A percentile compares a stretch with the other conserved stretches of the same genome.
Conservation (phyloP, 352 stramenopile genomes). For the Elongisporangium senticosum region DNA sequence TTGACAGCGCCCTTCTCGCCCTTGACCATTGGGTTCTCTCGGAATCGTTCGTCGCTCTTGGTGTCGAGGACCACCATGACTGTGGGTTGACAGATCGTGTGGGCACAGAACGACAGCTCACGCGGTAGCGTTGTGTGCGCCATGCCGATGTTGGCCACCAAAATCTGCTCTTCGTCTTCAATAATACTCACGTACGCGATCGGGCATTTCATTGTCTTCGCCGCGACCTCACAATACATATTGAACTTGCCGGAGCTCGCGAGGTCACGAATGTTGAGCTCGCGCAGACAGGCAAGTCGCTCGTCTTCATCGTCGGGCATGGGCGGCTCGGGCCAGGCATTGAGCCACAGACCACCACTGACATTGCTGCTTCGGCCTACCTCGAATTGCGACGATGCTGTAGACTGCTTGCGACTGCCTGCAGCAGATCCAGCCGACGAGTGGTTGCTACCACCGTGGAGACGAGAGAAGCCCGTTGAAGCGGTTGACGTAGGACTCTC, state of each 20-base stretch:
- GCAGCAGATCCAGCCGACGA: slow-evolving; percentile 18
- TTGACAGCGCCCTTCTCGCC: slow-evolving; percentile 79
- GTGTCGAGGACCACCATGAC: slow-evolving; percentile 82
- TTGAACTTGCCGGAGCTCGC: slow-evolving; percentile 78
- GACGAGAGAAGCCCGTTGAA: slow-evolving; percentile 30
- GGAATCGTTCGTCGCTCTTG: slow-evolving; percentile 81
- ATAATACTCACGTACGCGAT: slow-evolving; percentile 86
- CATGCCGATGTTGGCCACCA: slow-evolving; percentile 85
- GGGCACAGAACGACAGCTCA: slow-evolving; percentile 80
- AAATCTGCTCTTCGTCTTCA: slow-evolving; percentile 75
- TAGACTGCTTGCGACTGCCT: slow-evolving; percentile 57
- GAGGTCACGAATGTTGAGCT: slow-evolving; percentile 76
- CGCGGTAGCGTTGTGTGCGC: slow-evolving; percentile 70
- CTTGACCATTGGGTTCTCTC: slow-evolving; percentile 86
- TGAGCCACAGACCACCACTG: slow-evolving; percentile 64
- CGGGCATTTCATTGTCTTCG: slow-evolving; percentile 86
- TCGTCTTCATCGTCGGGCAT: slow-evolving; percentile 78
- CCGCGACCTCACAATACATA: slow-evolving; percentile 83
- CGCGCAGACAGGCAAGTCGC: slow-evolving; percentile 58
- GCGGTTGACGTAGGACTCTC: slow-evolving; percentile 67
- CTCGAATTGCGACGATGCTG: slow-evolving; percentile 34
- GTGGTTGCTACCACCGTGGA: slow-evolving; percentile 21
- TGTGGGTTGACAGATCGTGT: slow-evolving; percentile 79
- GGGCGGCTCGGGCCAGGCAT: slow-evolving; percentile 78
- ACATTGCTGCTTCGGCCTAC: slow-evolving; percentile 46